Conservation (phyloP, 352 stramenopile genomes). For the Phytophthora chlamydospora region DNA sequence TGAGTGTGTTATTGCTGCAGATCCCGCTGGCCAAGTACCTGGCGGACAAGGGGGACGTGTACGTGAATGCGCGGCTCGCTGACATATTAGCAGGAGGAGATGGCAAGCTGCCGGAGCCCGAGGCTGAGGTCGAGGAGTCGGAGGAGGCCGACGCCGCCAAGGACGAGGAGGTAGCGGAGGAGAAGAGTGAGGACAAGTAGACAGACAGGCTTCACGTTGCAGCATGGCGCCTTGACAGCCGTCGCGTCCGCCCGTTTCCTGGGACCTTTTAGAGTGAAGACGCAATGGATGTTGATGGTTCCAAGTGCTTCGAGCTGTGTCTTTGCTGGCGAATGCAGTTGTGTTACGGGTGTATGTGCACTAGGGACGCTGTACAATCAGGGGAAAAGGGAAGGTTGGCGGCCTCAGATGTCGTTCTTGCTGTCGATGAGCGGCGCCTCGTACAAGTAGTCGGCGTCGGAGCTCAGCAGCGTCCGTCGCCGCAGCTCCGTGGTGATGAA, state of each 20-base stretch:
- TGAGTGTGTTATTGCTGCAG: slow-evolving; percentile 29
- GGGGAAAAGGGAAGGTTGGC: not conserved
- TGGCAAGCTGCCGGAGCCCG: slow-evolving; percentile 31
- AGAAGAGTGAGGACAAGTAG: slow-evolving; percentile 34
- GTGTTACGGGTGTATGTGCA: slow-evolving; percentile 20
- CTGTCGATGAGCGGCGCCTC: slow-evolving; percentile 70
- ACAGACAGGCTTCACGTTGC: slow-evolving; percentile 4
- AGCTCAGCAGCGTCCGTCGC: slow-evolving; percentile 39
- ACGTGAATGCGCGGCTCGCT: slow-evolving; percentile 57
- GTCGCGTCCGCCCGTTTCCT: not conserved
- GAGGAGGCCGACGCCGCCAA: slow-evolving; percentile 21
- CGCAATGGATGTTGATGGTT: slow-evolving; percentile 30
- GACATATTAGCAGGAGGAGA: slow-evolving; percentile 61
- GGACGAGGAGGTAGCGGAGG: slow-evolving; percentile 12
- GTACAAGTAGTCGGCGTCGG: slow-evolving; percentile 62
- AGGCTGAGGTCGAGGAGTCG: slow-evolving; percentile 31
- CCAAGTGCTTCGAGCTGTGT: slow-evolving; percentile 27
- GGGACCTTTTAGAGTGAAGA: slow-evolving; percentile 29
- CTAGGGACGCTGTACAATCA: slow-evolving; percentile 17
- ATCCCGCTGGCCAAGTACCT: slow-evolving; percentile 80
- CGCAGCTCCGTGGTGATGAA: slow-evolving; percentile 47
- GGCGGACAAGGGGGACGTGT: slow-evolving; percentile 82
- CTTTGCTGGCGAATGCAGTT: slow-evolving; percentile 4
- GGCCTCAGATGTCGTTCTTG: slow-evolving; percentile 44
- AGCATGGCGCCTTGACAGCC: slow-evolving; percentile 1